Evolutionary conservation across 306 rosid species (phyloP).

Genomic region (Astragalus membranaceus): DNA sequence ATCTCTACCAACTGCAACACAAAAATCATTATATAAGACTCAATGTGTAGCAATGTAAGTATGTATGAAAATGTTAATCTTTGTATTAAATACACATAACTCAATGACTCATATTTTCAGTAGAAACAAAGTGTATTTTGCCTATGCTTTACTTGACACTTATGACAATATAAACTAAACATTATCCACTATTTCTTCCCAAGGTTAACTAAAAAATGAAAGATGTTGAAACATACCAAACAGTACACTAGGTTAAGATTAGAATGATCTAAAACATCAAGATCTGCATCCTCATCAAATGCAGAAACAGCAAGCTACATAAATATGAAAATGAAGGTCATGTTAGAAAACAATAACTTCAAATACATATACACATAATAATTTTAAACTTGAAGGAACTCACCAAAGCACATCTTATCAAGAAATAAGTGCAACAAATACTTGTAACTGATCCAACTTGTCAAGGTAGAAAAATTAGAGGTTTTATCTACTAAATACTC

Average conservation of each 20-base stretch:
- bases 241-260: conserved; percentile 55
- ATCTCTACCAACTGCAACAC: conserved; percentile 59
- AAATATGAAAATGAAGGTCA: conserved; percentile 11
- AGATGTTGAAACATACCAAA: conserved; percentile 40
- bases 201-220: not conserved
- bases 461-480: conserved; percentile 5
- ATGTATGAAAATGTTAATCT: too few relatives aligned
- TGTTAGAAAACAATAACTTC: conserved; percentile 4
- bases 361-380: not conserved
- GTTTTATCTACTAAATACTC: not conserved
- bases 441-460: conserved; percentile 77
- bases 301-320: conserved; percentile 63
- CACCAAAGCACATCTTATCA: conserved; percentile 71
- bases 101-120: too few relatives aligned
- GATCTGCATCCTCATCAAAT: conserved; percentile 34
- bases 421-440: conserved; percentile 65
- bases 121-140: too few relatives aligned
- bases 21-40: not conserved
- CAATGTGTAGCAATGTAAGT: too few relatives aligned
- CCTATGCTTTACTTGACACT: too few relatives aligned
- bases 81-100: not conserved
- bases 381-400: conserved; percentile 28
- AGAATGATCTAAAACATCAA: conserved; percentile 59
- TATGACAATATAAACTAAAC: not conserved
- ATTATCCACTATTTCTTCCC: not conserved